Base-by-base conservation (phyloP, 2,329 filamentous ascomycete genomes). In the Keithomyces neogunnii region DNA sequence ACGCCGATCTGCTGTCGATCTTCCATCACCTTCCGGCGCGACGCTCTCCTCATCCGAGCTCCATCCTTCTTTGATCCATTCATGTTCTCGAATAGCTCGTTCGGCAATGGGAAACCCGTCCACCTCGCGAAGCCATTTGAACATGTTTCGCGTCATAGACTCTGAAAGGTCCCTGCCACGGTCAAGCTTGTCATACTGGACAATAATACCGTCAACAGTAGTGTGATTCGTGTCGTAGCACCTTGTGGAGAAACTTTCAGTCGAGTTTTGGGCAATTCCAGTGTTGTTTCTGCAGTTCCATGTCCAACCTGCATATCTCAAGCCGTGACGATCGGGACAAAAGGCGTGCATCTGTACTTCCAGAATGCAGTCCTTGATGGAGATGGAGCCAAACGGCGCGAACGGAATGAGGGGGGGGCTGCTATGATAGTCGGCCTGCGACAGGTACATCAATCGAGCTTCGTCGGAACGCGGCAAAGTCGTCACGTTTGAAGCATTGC, bases 341-440 rank as follows among this genome's bases (percentile, higher is more conserved):
- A 19, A 26, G 6, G 35, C 42, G 26, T 55, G 50, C 26, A 57
- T 3, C 44, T 55, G 51, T 13, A 57, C 53, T 10, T 55, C 55
- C n/a, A 57, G 45, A 19, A 40, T 39, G 11, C 46, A 56, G 47
- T 56, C 55, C 13, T 32, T 51, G 8, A 52, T 44, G 2, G 49
- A 31, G 19, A 46, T 46, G 35, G 43, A 45, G 8, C 49, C 49
- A 42, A 50, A 50, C 8, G 50, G 53, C 45, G 39, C 11, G 35
- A 54, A 52, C 19, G 50, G 53, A 40, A 50, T 4, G 13, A 54
- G 50, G 7, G 47, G 52, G 8, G 49, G 50, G 3, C 8, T 19
- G 33, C 43, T 3, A 48, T 54, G 47, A 48, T 45, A 8, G 4
- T 48, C 29, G 8, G 43, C 38, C 45, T 54, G 50, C 29, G 52